phyloP scores from a whole-genome alignment of 2,329 filamentous ascomycete genomes.

The Pleoardoris graminearum region DNA sequence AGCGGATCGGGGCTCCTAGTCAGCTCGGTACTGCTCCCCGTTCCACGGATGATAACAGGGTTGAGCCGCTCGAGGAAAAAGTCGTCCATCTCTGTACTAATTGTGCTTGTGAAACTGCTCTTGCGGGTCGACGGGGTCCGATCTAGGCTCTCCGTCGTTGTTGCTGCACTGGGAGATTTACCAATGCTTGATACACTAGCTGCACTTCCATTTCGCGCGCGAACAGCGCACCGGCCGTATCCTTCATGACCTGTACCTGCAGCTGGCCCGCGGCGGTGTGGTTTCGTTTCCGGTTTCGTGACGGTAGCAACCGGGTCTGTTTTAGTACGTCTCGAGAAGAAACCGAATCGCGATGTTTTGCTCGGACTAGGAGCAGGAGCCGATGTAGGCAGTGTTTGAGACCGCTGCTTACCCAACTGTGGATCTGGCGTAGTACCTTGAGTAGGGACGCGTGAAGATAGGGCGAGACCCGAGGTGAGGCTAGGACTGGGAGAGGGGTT shows the following conservation, averaged over 20 bases:
- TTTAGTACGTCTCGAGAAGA: conserved; percentile 77
- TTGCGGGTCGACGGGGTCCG: conserved; percentile 46
- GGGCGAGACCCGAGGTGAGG: conserved; percentile 28
- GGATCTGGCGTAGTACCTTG: conserved; percentile 48
- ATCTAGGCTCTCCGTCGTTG: conserved; percentile 39
- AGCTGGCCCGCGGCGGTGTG: conserved; percentile 71
- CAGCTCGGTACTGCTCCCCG: conserved; percentile 45
- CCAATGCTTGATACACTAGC: conserved; percentile 54
- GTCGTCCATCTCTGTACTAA: conserved; percentile 49
- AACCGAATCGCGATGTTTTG: conserved; percentile 69
- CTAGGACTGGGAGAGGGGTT: conserved; percentile 45
- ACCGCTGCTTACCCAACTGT: conserved; percentile 34
- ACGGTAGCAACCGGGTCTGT: conserved; percentile 55
- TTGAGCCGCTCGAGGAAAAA: conserved; percentile 51
- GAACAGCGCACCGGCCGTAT: conserved; percentile 69
- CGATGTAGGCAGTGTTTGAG: conserved; percentile 47
- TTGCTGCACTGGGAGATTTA: conserved; percentile 52
- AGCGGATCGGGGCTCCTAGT: conserved; percentile 43
- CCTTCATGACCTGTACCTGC: conserved; percentile 95
- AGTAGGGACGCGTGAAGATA: conserved; percentile 28
- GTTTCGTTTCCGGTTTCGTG: conserved; percentile 62
- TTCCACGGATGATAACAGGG: conserved; percentile 51
- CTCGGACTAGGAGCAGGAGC: conserved; percentile 57
- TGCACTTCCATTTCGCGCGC: conserved; percentile 66
- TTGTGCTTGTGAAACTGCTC: conserved; percentile 49